These are phyloP conservation scores for Luffa aegyptiaca DNA, from an alignment of 306 rosid genomes.

Conservation along the genomic window DNA sequence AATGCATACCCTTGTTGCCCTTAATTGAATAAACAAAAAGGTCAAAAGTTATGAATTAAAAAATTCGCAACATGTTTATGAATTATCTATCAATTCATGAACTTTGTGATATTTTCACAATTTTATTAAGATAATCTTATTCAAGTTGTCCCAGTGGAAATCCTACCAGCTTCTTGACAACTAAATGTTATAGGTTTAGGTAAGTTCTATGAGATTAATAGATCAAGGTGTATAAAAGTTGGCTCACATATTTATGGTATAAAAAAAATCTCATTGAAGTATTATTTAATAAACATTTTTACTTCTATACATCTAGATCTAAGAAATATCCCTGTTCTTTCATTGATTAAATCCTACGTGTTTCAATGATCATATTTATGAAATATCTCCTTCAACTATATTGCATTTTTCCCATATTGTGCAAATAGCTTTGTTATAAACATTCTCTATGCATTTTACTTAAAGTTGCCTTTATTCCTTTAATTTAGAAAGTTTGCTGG, in stretches of 20 bases:
- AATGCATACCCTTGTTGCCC: not conserved
- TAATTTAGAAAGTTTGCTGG: not conserved
- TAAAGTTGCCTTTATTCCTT: not conserved
- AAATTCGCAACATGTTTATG: not conserved
- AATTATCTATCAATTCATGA: not conserved
- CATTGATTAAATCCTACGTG: not conserved
- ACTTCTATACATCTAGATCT: not conserved
- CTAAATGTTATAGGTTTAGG: no score
- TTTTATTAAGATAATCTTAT: not conserved
- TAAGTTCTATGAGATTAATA: not conserved
- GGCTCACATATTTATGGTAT: not conserved
- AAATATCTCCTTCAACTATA: not conserved
- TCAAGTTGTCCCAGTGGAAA: not conserved
- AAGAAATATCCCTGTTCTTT: not conserved
- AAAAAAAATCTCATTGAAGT: not conserved
- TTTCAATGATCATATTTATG: not conserved
- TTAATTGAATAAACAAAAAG: not conserved
- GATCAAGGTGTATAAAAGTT: not conserved
- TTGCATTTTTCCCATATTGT: not conserved
- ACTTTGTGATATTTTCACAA: not conserved
- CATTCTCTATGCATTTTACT: not conserved
- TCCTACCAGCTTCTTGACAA: not conserved
- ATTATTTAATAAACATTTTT: not conserved
- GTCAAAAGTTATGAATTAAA: not conserved
- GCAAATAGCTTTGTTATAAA: not conserved